phyloP scores from a whole-genome alignment of 2,329 filamentous ascomycete genomes.

The Microdochium paspali region DNA sequence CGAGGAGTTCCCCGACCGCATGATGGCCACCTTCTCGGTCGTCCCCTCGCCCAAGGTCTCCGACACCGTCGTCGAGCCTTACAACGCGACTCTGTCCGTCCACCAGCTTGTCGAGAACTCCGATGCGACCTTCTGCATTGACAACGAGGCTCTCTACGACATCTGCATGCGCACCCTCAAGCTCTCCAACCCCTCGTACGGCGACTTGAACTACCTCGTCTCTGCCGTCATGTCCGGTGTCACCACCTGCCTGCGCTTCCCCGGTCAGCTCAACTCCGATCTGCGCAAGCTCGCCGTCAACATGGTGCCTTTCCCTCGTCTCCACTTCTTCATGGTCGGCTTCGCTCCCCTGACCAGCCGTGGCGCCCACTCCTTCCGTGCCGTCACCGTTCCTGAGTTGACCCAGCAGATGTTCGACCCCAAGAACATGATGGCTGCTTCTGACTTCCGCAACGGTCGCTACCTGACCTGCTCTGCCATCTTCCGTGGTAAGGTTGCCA shows the following conservation, averaged over 20 bases:
- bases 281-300: constrained; percentile 99
- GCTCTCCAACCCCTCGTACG: constrained; percentile 96
- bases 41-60: constrained; percentile 99
- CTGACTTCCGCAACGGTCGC: constrained; percentile 98
- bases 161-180: constrained; percentile 99
- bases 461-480: constrained; percentile 99
- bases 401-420: constrained; percentile 99
- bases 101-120: constrained; percentile 99
- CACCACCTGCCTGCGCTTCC: constrained; percentile 97
- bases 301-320: constrained; percentile 99
- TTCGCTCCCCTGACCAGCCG: constrained; percentile 96
- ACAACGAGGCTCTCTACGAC: constrained; percentile 99
- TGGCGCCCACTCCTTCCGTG: constrained; percentile 89
- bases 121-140: constrained; percentile 99
- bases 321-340: constrained; percentile 99
- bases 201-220: constrained; percentile 98
- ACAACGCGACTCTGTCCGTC: constrained; percentile 98
- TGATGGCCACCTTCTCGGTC: constrained; percentile 99
- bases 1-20: constrained; percentile 99
- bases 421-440: constrained; percentile 99
- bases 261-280: constrained; percentile 99
- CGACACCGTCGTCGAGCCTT: constrained; percentile 98
- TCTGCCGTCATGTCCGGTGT: constrained; percentile 99
- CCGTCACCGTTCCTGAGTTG: constrained; percentile 93
- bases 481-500: constrained; percentile 99